A percentile compares a stretch with the other conserved stretches of the same genome.
Conservation (phyloP, 2,329 filamentous ascomycete species). For the Neoscytalidium dimidiatum region DNA sequence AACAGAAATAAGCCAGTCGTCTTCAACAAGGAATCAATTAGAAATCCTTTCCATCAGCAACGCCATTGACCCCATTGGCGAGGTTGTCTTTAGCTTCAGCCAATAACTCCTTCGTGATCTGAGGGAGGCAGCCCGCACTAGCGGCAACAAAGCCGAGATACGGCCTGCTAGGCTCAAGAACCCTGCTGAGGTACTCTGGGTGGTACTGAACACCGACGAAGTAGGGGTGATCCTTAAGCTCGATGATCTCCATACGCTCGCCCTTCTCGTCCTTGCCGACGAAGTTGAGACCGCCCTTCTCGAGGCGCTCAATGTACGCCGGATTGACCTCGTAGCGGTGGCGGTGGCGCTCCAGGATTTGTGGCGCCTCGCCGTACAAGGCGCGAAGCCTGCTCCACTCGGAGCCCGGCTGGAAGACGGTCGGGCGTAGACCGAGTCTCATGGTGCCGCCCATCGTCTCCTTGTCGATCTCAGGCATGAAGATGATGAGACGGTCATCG, state of each 20-base stretch:
- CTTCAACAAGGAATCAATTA: not conserved
- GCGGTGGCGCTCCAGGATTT: slow-evolving; percentile 71
- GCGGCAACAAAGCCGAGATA: slow-evolving; percentile 87
- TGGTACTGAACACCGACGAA: slow-evolving; percentile 88
- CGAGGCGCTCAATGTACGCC: slow-evolving; percentile 67
- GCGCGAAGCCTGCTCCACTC: slow-evolving; percentile 79
- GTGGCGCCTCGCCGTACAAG: slow-evolving; percentile 63
- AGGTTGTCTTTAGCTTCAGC: slow-evolving; percentile 1
- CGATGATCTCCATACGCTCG: slow-evolving; percentile 79
- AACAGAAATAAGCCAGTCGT: not conserved
- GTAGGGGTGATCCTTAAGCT: slow-evolving; percentile 80
- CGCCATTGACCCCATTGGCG: slow-evolving; percentile 9
- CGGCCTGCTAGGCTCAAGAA: slow-evolving; percentile 71
- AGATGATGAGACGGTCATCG: slow-evolving; percentile 75
- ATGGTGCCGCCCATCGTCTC: slow-evolving; percentile 82
- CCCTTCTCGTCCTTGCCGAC: slow-evolving; percentile 78
- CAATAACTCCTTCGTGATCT: slow-evolving; percentile 8
- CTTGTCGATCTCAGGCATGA: slow-evolving; percentile 87
- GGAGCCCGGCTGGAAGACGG: slow-evolving; percentile 71
- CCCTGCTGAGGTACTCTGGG: slow-evolving; percentile 79
- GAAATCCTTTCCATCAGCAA: slow-evolving; percentile 10
- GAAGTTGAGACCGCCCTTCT: slow-evolving; percentile 70
- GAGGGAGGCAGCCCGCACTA: slow-evolving; percentile 54
- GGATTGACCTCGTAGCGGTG: slow-evolving; percentile 94
- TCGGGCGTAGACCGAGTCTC: slow-evolving; percentile 75